Base-by-base conservation (phyloP, 2,329 filamentous ascomycete species). In the Coleophoma crateriformis region DNA sequence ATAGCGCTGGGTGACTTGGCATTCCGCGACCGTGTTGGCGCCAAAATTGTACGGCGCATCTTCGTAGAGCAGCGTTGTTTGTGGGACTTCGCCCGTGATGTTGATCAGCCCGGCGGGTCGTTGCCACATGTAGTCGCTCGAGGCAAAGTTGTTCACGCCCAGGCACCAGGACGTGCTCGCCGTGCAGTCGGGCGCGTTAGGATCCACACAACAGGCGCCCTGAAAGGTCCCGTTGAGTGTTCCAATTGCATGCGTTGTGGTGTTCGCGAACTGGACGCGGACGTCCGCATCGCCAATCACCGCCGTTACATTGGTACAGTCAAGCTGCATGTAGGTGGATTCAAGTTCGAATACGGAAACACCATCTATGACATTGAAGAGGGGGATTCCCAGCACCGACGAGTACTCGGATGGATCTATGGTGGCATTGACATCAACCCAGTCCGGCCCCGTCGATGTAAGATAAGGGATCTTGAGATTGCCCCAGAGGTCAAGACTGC, bases 381-480 rank as follows among this genome's bases (percentile, higher is more conserved):
- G 17, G 33, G 57, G 58, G 22, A 61, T 41, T 33, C 58, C 58
- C 44, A 61, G 55, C 1, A 61, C 32, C 17, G 57, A 58, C 0
- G 58, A 61, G 40, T 57, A 58, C 4, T 45, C 41, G 7, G 53
- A 39, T 14, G 47, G 51, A 13, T 43, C 47, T 33, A 54, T 54
- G 15, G 38, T 50, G n/a, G 20, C 15, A 13, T 47, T 41, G 15
- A 54, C 33, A 33, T 52, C 45, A 32, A 52, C 46, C 58, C 58
- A 61, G 8, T 53, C 54, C 41, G 55, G 38, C 13, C 15, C 39
- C 43, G 56, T 52, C n/a, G 50, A 54, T 7, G 55, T 54, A 20
- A 54, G 52, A 8, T 49, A 57, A 1, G 62, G 63, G 5, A 65
- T 57, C 44, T 60, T 61, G 39, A 61, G 54, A 44, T 65, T 64